Evolutionary conservation across 352 stramenopile species (phyloP).

Genomic region (Pseudoperonospora humuli): DNA sequence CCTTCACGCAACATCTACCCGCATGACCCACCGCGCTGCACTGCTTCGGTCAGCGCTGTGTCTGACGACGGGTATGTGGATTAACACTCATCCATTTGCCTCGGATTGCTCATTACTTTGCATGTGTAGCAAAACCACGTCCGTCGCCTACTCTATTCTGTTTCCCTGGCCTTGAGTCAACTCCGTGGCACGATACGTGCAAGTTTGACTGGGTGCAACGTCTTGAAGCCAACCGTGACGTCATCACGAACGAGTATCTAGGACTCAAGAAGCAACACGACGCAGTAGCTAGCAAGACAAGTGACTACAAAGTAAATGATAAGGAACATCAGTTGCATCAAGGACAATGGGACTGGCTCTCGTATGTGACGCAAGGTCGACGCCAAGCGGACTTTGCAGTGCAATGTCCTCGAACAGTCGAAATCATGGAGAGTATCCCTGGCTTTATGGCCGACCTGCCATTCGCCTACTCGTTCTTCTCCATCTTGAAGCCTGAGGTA

Average conservation of each 20-base stretch:
- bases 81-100: not conserved
- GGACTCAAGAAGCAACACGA: constrained; percentile 35
- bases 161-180: constrained; percentile 62
- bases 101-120: not conserved
- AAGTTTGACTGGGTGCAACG: constrained; percentile 50
- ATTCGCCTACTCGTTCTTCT: constrained; percentile 96
- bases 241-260: constrained; percentile 56
- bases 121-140: constrained; percentile 47
- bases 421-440: constrained; percentile 68
- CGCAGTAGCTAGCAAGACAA: constrained; percentile 3
- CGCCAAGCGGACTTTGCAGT: constrained; percentile 54
- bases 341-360: constrained; percentile 92
- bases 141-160: constrained; percentile 74
- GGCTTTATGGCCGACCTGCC: constrained; percentile 85
- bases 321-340: constrained; percentile 72
- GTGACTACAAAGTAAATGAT: constrained; percentile 59
- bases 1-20: constrained; percentile 1
- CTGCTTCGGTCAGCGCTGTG: constrained; percentile 70
- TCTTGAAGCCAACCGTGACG: constrained; percentile 50
- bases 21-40: constrained; percentile 40
- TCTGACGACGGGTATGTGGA: constrained; percentile 55
- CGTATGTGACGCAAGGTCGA: constrained; percentile 67
- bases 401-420: constrained; percentile 56
- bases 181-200: constrained; percentile 47
- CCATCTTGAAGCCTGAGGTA: constrained; percentile 85